phyloP scores from a whole-genome alignment of 176 grass and related monocot species.

The Themeda triandra region DNA sequence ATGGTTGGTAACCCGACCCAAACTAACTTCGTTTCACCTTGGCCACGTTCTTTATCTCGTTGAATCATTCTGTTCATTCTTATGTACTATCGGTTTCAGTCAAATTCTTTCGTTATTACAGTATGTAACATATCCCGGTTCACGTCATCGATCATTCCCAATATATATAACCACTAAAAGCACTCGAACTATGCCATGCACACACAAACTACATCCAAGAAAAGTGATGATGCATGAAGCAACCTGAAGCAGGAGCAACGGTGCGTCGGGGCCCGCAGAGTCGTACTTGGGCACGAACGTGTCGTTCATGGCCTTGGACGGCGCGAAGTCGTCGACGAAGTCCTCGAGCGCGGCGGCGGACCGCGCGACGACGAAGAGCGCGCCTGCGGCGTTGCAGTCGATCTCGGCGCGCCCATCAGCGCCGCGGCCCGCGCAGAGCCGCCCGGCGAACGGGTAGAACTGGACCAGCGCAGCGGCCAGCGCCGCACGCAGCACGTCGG shows the following conservation, averaged over 20 bases:
- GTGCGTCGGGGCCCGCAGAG: not conserved
- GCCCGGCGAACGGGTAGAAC: conserved; percentile 61
- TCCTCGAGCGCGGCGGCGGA: conserved; percentile 30
- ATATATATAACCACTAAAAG: not conserved
- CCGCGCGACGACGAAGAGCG: conserved; percentile 48
- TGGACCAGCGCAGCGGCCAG: conserved; percentile 40
- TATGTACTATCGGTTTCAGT: not conserved
- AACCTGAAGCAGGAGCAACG: conserved; percentile 48
- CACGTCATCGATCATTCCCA: too few relatives aligned
- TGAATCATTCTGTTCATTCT: not conserved
- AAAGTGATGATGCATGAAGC: too few relatives aligned
- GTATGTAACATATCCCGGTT: not conserved
- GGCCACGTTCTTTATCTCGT: not conserved
- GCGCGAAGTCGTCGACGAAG: conserved; percentile 29
- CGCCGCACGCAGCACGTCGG: conserved; percentile 29
- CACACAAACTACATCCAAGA: not conserved
- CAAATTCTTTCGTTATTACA: not conserved
- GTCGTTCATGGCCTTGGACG: conserved; percentile 30
- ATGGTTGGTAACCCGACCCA: not conserved
- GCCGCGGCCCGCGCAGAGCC: conserved; percentile 8
- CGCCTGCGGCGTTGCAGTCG: conserved; percentile 45
- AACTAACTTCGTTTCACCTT: not conserved
- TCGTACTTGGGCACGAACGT: conserved; percentile 35
- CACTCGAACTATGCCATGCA: not conserved
- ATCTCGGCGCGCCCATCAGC: conserved; percentile 39